A percentile compares a stretch with the other conserved stretches of the same genome.
Conservation (phyloP, 208 protist species). For the Novymonas esmeraldas region DNA sequence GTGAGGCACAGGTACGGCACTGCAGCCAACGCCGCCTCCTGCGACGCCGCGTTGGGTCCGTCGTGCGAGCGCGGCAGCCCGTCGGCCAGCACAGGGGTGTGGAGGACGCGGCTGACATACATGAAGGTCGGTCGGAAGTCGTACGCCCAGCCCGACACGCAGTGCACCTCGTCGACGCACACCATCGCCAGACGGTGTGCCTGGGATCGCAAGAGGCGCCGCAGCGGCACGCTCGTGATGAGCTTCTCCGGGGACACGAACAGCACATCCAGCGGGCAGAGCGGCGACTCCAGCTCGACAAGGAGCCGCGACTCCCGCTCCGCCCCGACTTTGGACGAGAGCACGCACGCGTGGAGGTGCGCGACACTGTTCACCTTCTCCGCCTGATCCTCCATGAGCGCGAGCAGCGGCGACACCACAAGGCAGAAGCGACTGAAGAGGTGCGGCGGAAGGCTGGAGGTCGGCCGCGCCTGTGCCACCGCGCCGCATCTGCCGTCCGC, state of each 20-base stretch:
- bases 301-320: slow-evolving; percentile 50
- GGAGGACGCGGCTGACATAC: slow-evolving; percentile 72
- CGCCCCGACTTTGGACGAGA: slow-evolving; percentile 55
- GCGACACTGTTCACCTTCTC: slow-evolving; percentile 41
- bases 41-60: background rate
- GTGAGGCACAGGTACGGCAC: slow-evolving; percentile 84
- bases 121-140: slow-evolving; percentile 93
- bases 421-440: slow-evolving; percentile 64
- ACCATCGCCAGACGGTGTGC: slow-evolving; percentile 73
- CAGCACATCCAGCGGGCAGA: slow-evolving; percentile 76
- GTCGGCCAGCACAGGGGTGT: slow-evolving; percentile 23
- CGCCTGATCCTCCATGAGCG: slow-evolving; percentile 97
- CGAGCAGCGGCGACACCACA: slow-evolving; percentile 95
- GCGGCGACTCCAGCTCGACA: slow-evolving; percentile 37
- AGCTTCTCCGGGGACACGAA: slow-evolving; percentile 86
- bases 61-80: background rate
- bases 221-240: slow-evolving; percentile 53
- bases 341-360: slow-evolving; percentile 49
- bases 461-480: background rate
- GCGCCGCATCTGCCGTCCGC: background rate
- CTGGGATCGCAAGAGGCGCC: slow-evolving; percentile 40
- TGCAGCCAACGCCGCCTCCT: background rate
- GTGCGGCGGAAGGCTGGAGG: background rate
- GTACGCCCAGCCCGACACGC: slow-evolving; percentile 96
- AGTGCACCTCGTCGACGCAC: slow-evolving; percentile 97